A percentile compares a stretch with the other conserved stretches of the same genome.
Conservation (phyloP, 2,329 filamentous ascomycete genomes). For the Talaromyces funiculosus region DNA sequence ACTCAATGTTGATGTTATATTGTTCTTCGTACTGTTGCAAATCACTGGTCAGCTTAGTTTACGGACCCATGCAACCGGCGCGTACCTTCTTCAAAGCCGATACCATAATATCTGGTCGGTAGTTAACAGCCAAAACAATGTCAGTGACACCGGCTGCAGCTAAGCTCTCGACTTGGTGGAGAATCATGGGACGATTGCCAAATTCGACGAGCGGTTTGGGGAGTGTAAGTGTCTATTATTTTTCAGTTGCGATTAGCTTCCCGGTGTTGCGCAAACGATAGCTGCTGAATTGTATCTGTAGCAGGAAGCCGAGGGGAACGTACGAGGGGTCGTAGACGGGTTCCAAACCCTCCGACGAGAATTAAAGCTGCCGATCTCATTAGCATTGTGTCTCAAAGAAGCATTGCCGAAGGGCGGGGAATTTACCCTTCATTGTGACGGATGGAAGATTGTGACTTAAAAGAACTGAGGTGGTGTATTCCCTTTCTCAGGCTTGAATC, state of each 20-base stretch:
- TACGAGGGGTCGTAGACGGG: constrained; percentile 92
- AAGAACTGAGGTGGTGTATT: background rate
- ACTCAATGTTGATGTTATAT: constrained; percentile 92
- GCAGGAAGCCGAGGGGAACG: constrained; percentile 32
- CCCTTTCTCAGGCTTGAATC: background rate
- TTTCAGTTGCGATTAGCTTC: background rate
- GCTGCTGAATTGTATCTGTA: background rate
- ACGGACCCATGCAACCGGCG: background rate
- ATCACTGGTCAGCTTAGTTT: background rate
- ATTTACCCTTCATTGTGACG: constrained; percentile 43
- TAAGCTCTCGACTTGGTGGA: constrained; percentile 93
- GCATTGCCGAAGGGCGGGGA: background rate
- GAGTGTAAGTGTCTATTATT: constrained; percentile 77
- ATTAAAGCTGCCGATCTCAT: constrained; percentile 65
- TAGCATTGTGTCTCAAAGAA: background rate
- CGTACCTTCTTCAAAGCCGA: constrained; percentile 78
- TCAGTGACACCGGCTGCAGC: constrained; percentile 92
- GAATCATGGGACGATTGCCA: constrained; percentile 98
- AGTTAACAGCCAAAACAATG: constrained; percentile 97
- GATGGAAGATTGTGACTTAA: background rate
- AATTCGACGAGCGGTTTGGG: constrained; percentile 98
- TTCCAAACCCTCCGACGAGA: constrained; percentile 98
- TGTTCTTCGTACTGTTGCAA: constrained; percentile 69
- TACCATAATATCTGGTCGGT: constrained; percentile 97
- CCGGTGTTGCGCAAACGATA: constrained; percentile 13